A percentile compares a stretch with the other conserved stretches of the same genome.
These are phyloP conservation scores for Orobanche coerulescens DNA, from an alignment of 257 asterid genomes.

Conservation along the genomic window DNA sequence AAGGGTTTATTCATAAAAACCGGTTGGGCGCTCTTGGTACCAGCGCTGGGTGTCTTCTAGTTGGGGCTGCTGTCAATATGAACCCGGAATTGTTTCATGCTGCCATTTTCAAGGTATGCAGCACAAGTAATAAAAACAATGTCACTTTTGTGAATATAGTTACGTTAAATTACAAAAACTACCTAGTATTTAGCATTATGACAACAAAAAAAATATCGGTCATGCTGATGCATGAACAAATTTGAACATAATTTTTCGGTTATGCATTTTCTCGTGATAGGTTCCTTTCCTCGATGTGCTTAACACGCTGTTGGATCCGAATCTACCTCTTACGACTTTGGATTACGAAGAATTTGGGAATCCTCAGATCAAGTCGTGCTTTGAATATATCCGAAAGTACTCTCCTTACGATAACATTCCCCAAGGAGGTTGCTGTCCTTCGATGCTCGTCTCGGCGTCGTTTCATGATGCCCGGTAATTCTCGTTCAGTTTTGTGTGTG, in stretches of 20 bases:
- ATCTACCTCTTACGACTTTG: constrained; percentile 72
- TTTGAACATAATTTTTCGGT: background rate
- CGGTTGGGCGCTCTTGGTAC: constrained; percentile 58
- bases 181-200: background rate
- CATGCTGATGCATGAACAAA: background rate
- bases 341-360: constrained; percentile 93
- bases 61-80: constrained; percentile 77
- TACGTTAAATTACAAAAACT: background rate
- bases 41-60: constrained; percentile 86
- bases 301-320: constrained; percentile 68
- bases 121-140: background rate
- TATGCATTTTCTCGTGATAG: constrained; percentile 27
- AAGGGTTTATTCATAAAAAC: constrained; percentile 46
- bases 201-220: too few relatives aligned
- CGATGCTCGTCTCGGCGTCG: constrained; percentile 71
- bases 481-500: background rate
- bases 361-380: constrained; percentile 45
- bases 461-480: constrained; percentile 79
- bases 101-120: constrained; percentile 70
- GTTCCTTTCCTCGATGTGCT: constrained; percentile 88
- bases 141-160: background rate
- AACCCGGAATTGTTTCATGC: constrained; percentile 67
- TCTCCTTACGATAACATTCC: constrained; percentile 82
- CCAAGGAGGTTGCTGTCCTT: constrained; percentile 57
- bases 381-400: constrained; percentile 54